Conservation (phyloP, 352 stramenopile species). For the Peronosclerospora sorghi region DNA sequence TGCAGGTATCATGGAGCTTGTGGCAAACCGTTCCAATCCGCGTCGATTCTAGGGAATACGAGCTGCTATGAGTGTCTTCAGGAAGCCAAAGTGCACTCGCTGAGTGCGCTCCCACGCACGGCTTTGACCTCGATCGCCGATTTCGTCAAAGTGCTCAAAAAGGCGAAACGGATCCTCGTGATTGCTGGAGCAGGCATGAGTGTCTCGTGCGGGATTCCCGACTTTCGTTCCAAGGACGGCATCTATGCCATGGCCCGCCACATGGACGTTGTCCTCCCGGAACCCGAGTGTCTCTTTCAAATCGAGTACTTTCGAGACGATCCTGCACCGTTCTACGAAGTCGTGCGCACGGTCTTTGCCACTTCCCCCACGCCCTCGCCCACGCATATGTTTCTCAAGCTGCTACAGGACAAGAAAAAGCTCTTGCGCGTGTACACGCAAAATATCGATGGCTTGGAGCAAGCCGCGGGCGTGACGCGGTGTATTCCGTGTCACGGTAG, state of each 20-base stretch:
- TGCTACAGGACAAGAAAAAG: constrained; percentile 86
- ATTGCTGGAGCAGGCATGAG: constrained; percentile 90
- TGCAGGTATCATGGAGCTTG: constrained; percentile 41
- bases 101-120: constrained; percentile 20
- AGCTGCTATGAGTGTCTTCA: constrained; percentile 72
- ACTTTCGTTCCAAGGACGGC: constrained; percentile 92
- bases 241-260: constrained; percentile 78
- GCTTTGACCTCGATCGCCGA: constrained; percentile 40
- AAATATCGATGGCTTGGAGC: constrained; percentile 97
- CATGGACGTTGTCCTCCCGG: constrained; percentile 84
- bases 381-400: constrained; percentile 92
- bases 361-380: constrained; percentile 75
- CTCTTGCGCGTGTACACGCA: constrained; percentile 93
- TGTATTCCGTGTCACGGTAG: constrained; percentile 93
- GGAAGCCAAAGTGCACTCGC: constrained; percentile 21
- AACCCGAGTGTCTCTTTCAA: constrained; percentile 97
- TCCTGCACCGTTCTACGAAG: constrained; percentile 93
- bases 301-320: constrained; percentile 95
- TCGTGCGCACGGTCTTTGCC: constrained; percentile 80
- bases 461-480: constrained; percentile 81
- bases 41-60: constrained; percentile 58
- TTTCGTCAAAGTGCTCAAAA: constrained; percentile 59
- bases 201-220: constrained; percentile 95
- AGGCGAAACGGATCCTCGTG: constrained; percentile 83
- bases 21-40: constrained; percentile 37